A percentile compares a stretch with the other conserved stretches of the same genome.
Evolutionary conservation across 2,329 filamentous ascomycete genomes (phyloP).

Genomic region (Alternaria solani): DNA sequence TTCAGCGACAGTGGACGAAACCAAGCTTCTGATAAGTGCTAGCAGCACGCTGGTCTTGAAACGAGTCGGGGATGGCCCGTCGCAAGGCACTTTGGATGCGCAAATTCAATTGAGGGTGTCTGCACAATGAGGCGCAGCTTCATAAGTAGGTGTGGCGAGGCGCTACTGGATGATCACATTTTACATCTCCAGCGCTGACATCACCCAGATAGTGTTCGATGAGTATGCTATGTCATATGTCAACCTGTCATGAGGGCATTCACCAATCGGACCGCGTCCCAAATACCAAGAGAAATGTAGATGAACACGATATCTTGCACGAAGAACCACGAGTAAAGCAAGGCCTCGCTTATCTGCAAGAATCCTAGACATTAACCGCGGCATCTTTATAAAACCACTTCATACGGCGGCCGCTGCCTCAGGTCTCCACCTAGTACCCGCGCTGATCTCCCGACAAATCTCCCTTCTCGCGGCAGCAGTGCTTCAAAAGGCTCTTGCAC

Average conservation of each 20-base stretch:
- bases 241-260: too few relatives aligned
- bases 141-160: background rate
- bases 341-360: too few relatives aligned
- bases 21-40: background rate
- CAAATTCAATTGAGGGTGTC: background rate
- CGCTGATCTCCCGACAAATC: background rate
- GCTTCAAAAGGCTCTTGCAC: background rate
- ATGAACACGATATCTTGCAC: too few relatives aligned
- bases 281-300: too few relatives aligned
- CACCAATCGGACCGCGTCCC: background rate
- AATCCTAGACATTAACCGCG: background rate
- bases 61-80: background rate
- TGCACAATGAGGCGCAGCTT: background rate
- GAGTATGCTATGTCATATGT: background rate
- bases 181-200: background rate
- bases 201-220: background rate
- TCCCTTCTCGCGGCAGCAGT: background rate
- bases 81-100: background rate
- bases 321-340: too few relatives aligned
- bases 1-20: background rate
- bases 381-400: background rate
- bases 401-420: background rate
- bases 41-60: background rate
- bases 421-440: background rate
- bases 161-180: background rate